These are phyloP conservation scores for Viola odorata DNA, from an alignment of 345 rosid genomes.

Conservation along the genomic window DNA sequence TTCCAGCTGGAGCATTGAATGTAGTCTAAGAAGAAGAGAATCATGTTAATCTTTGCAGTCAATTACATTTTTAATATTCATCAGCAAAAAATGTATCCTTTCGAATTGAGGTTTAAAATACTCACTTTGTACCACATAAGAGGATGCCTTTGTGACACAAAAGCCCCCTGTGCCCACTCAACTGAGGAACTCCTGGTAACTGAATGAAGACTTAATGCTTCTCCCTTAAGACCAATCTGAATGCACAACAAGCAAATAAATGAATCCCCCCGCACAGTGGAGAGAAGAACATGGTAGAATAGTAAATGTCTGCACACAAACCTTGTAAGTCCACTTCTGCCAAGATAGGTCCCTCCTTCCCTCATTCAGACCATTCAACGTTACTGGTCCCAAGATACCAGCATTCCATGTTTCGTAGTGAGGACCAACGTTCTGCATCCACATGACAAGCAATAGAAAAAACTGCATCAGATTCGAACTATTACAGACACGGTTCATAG, in stretches of 20 bases:
- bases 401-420: conserved; percentile 99
- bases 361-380: conserved; percentile 62
- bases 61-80: not conserved
- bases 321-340: conserved; percentile 99
- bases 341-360: conserved; percentile 86
- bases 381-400: conserved; percentile 90
- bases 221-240: conserved; percentile 97
- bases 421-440: conserved; percentile 84
- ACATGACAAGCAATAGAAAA: conserved; percentile 17
- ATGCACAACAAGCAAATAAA: not conserved
- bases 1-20: conserved; percentile 84
- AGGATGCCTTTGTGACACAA: conserved; percentile 73
- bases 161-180: conserved; percentile 85
- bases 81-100: not conserved
- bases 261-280: conserved; percentile 3
- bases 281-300: not conserved
- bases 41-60: conserved; percentile 6
- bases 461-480: conserved; percentile 7
- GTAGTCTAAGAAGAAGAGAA: conserved; percentile 48
- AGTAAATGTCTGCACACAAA: conserved; percentile 20
- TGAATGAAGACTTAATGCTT: conserved; percentile 80
- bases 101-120: conserved; percentile 5
- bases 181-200: conserved; percentile 78
- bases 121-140: conserved; percentile 91
- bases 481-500: not conserved